Evolutionary conservation across 1,284 basidiomycete species (phyloP).

Genomic region (Amylostereum areolatum): DNA sequence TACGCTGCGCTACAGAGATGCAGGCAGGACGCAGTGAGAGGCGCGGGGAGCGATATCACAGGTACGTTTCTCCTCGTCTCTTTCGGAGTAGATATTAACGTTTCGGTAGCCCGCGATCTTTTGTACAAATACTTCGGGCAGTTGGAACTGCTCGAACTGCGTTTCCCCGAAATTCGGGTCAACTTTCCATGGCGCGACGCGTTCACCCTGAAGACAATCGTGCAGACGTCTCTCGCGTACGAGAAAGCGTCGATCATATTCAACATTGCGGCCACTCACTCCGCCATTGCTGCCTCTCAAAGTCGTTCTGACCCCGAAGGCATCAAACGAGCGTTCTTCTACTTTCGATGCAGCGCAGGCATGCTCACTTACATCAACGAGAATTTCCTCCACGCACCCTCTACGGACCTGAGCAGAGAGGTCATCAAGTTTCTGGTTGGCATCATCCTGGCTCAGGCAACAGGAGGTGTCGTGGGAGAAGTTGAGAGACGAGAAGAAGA

Average conservation of each 20-base stretch:
- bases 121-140: slow-evolving; percentile 99
- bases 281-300: slow-evolving; percentile 80
- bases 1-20: slow-evolving; percentile 82
- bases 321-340: slow-evolving; percentile 92
- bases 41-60: slow-evolving; percentile 90
- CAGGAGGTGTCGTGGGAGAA: slow-evolving; percentile 97
- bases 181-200: slow-evolving; percentile 97
- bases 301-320: slow-evolving; percentile 88
- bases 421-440: slow-evolving; percentile 90
- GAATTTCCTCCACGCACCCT: slow-evolving; percentile 97
- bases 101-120: slow-evolving; percentile 72
- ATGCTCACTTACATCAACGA: slow-evolving; percentile 99
- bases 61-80: slow-evolving; percentile 41
- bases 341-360: slow-evolving; percentile 88
- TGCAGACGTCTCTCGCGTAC: slow-evolving; percentile 94
- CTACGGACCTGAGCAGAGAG: slow-evolving; percentile 92
- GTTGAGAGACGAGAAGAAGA: slow-evolving; percentile 87
- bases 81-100: neutral
- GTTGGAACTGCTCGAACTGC: slow-evolving; percentile 92
- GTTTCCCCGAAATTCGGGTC: slow-evolving; percentile 95
- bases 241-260: slow-evolving; percentile 98
- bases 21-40: slow-evolving; percentile 91
- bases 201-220: slow-evolving; percentile 90
- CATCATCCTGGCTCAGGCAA: slow-evolving; percentile 88
- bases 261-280: slow-evolving; percentile 93